Percentiles rank a stretch among this genome's conserved stretches.
phyloP scores from a whole-genome alignment of 192 early-diverging fungal species.

The Linnemannia zychae region DNA sequence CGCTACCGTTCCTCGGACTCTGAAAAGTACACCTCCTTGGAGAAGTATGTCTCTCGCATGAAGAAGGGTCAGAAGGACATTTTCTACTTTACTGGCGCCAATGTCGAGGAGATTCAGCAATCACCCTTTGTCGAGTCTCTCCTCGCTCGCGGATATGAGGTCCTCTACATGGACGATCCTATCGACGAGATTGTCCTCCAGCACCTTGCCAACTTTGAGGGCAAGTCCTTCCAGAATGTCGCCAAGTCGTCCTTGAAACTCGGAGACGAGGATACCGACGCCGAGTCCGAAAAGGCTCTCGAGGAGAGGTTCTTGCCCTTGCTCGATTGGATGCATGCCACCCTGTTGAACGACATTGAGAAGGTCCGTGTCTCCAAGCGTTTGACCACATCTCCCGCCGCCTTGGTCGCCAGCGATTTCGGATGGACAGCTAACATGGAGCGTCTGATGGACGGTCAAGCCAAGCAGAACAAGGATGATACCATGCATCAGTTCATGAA shows the following conservation, averaged over 20 bases:
- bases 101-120: conserved; percentile 75
- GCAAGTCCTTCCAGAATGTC: conserved; percentile 83
- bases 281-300: conserved; percentile 61
- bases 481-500: conserved; percentile 63
- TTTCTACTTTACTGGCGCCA: conserved; percentile 85
- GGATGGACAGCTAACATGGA: conserved; percentile 79
- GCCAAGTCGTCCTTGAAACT: conserved; percentile 77
- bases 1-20: conserved; percentile 81
- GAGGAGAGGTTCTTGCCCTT: conserved; percentile 68
- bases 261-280: conserved; percentile 68
- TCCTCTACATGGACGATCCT: conserved; percentile 83
- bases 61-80: conserved; percentile 92
- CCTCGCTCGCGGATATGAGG: conserved; percentile 89
- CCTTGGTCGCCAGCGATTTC: conserved; percentile 72
- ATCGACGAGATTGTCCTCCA: conserved; percentile 85
- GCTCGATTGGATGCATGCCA: conserved; percentile 66
- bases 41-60: conserved; percentile 90
- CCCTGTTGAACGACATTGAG: conserved; percentile 65
- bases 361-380: conserved; percentile 80
- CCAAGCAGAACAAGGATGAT: conserved; percentile 62
- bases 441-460: conserved; percentile 69
- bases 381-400: conserved; percentile 82
- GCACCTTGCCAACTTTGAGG: conserved; percentile 79
- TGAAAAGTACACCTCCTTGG: conserved; percentile 67
- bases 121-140: conserved; percentile 96